Evolutionary conservation across 2,329 filamentous ascomycete species (phyloP), one percentile per base, ranked within the genome.

Genomic region (Rosellinia necatrix): DNA sequence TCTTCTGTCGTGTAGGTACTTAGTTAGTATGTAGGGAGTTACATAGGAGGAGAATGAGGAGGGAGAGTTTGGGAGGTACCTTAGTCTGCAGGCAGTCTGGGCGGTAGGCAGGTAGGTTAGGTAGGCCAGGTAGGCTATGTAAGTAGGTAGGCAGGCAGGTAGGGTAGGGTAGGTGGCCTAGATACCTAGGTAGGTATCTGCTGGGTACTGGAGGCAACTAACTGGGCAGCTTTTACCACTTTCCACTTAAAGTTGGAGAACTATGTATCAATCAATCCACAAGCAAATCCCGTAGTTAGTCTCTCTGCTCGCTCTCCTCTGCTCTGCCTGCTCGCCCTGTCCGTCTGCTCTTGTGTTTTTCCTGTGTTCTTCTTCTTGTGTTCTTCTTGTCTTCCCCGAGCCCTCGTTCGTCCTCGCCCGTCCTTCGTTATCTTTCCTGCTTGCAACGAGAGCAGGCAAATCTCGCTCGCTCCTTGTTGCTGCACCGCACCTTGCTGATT

Each of bases 221-320:
- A 4, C 30, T 54, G 32, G 29, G 35, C 42, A 43, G 17, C 25
- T 19, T 25, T 29, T 30, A 30, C 24, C 38, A 4, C 19, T 41
- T 41, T 43, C 40, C 24, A 43, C 40, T 12, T 29, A 27, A 43
- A 43, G 25, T 43, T 43, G 40, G 40, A 43, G 40, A 43, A 29
- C 38, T 27, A 37, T n/a, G n/a, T n/a, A n/a, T n/a, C 34, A 13
- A 35, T 35, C 21, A 37, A 21, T 37, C 25, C 41, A 46, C 49
- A 52, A 52, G 32, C 30, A 52, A 46, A 52, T 46, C 32, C 41
- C 41, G 34, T 53, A 44, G 38, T 19, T n/a, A 6, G 12, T 24
- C 35, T 30, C 10, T n/a, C n/a, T n/a, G n/a, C n/a, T n/a, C 10
- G 30, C 9, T 19, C 17, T 24, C 25, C 46, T 40, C 19, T 30